Conservation (phyloP, 495 filamentous ascomycete genomes). For the Poronia punctata region DNA sequence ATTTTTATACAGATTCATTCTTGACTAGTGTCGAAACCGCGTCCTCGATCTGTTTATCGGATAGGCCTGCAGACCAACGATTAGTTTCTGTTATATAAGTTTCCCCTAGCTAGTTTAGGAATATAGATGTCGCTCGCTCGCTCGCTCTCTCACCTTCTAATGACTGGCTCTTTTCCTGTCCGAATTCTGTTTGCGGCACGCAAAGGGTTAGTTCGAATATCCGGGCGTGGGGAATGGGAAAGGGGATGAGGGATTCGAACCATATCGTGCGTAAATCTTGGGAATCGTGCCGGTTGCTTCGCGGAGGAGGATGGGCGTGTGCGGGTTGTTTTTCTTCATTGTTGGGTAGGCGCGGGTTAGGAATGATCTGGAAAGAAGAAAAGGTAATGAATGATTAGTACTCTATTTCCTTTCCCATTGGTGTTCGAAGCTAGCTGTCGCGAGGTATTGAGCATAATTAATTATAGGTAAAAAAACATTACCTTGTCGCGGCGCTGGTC, state of each 20-base stretch:
- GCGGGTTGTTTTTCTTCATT: conserved; percentile 98
- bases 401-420: neutral
- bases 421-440: no score
- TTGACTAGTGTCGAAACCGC: conserved; percentile 78
- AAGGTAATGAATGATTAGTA: neutral
- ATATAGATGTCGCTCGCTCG: no score
- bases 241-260: conserved; percentile 51
- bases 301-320: conserved; percentile 88
- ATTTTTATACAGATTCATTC: conserved; percentile 25
- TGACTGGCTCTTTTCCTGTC: conserved; percentile 79
- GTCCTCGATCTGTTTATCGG: conserved; percentile 88
- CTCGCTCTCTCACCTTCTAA: conserved; percentile 62
- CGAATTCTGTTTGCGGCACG: conserved; percentile 58
- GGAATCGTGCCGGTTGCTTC: conserved; percentile 79
- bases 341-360: conserved; percentile 86
- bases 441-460: no score
- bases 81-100: no score
- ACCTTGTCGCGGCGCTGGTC: conserved; percentile 81
- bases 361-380: conserved; percentile 67
- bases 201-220: no score
- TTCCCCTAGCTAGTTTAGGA: no score
- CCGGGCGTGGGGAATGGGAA: neutral
- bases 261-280: conserved; percentile 86
- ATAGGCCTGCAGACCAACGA: conserved; percentile 52
- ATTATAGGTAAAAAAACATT: conserved; percentile 19